Evolutionary conservation across 1,284 basidiomycete species (phyloP), one percentile per base, ranked within the genome.

Genomic region (Malassezia dermatis): DNA sequence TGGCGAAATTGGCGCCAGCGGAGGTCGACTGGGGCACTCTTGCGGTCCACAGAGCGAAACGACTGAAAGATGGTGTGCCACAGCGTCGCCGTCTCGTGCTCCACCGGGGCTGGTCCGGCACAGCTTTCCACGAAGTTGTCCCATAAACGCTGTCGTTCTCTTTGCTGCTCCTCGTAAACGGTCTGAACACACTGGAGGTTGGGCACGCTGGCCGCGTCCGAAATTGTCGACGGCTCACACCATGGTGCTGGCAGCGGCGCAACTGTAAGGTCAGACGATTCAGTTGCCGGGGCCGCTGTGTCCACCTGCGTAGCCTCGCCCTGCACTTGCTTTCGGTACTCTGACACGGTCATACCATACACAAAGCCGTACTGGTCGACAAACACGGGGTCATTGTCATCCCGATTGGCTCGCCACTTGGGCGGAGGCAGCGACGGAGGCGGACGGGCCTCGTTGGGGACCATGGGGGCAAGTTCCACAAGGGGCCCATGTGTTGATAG

Each of bases 391-490:
- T n/a, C 41, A 8, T 19, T 2, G n/a, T 11, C 15, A 7, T 43
- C 41, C 4, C 17, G n/a, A 5, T 24, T 10, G 24, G 45, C 13
- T 8, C 30, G 27, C 17, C 19, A 28, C 30, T 15, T 10, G 4
- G 21, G 35, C 8, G 21, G 41, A 6, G 53, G 48, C 4, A 59
- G 35, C 26, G 81, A 75, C 0, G 81, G 81, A 0, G 93, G 93
- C 1, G 93, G 91, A 62, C 89, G 86, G 7, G 84, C 80, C 27
- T 82, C 85, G 10, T 82, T 83, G 0, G 88, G 87, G 23, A 93
- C 86, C 64, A 96, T 94, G 1, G 86, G 86, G 56, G 89, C 86
- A 8, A 98, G 79, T 40, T 93, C 88, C 4, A 95, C 89, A 0
- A 86, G 86, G 1, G 76, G 75, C 8, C 75, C 75, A 13, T 76